Conservation (phyloP, 108 stramenopile species). For the Cyclotella baltica region DNA sequence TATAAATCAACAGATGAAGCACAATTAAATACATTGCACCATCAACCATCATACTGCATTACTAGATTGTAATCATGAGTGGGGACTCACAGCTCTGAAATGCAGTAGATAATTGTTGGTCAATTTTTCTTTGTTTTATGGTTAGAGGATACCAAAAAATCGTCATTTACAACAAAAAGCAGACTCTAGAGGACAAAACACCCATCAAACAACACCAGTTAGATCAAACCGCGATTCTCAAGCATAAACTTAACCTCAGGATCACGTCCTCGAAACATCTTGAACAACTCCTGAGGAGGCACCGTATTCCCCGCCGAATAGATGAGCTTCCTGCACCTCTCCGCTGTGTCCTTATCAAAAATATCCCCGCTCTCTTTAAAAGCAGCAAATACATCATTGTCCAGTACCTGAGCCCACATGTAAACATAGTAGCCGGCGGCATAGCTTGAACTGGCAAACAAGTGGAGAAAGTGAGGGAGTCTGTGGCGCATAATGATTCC, state of each 20-base stretch:
- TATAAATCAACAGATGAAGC: no score
- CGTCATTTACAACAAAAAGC: no score
- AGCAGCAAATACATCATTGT: conserved; percentile 81
- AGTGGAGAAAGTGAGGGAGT: conserved; percentile 73
- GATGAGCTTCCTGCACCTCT: conserved; percentile 65
- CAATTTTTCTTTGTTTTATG: no score
- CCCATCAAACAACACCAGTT: neutral
- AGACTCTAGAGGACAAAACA: no score
- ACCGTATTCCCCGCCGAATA: conserved; percentile 80
- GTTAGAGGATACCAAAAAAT: no score
- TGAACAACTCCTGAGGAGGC: conserved; percentile 80
- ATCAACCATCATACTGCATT: no score
- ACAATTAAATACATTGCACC: no score
- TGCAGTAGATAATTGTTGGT: no score
- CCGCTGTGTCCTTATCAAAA: conserved; percentile 66
- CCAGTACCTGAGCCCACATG: conserved; percentile 74
- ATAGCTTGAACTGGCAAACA: conserved; percentile 66
- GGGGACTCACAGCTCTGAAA: no score
- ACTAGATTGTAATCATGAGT: no score
- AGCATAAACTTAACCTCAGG: conserved; percentile 78
- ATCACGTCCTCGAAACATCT: conserved; percentile 74
- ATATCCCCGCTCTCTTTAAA: conserved; percentile 77
- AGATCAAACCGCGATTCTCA: conserved; percentile 65
- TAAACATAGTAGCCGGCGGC: conserved; percentile 79
- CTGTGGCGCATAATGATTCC: conserved; percentile 85